Conservation (phyloP, 2,329 filamentous ascomycete species). For the Ceratocystis ficicola region DNA sequence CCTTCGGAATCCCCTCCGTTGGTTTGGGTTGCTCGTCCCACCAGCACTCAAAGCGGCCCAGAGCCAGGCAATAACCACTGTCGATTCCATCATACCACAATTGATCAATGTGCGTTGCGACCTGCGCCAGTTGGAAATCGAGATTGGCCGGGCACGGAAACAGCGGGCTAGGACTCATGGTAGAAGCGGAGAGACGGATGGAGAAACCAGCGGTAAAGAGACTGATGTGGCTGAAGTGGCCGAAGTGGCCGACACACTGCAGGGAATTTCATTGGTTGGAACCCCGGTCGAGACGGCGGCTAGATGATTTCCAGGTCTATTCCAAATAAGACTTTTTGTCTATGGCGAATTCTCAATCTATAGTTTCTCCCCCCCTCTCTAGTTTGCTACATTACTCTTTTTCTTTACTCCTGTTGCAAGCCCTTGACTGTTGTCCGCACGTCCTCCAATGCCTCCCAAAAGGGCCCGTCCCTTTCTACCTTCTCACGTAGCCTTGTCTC, state of each 20-base stretch:
- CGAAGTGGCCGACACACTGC: conserved; percentile 1
- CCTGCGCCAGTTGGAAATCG: conserved; percentile 54
- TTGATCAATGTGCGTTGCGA: conserved; percentile 46
- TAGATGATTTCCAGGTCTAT: not conserved
- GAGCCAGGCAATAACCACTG: conserved; percentile 40
- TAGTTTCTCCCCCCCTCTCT: not conserved
- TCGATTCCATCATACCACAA: conserved; percentile 46
- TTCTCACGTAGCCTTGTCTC: conserved; percentile 32
- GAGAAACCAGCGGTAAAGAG: not conserved
- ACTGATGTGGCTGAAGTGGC: not conserved
- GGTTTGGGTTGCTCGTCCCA: conserved; percentile 46
- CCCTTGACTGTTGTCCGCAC: conserved; percentile 30
- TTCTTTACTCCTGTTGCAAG: conserved; percentile 20
- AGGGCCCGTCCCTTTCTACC: conserved; percentile 27
- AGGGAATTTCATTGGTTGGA: not conserved
- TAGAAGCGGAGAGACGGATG: conserved; percentile 19
- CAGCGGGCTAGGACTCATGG: conserved; percentile 37
- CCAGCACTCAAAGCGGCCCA: conserved; percentile 47
- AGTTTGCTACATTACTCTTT: not conserved
- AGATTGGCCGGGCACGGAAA: conserved; percentile 52
- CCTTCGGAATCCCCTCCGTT: conserved; percentile 42
- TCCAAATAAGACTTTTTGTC: not conserved
- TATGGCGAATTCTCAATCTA: not conserved
- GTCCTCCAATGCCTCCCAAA: conserved; percentile 38
- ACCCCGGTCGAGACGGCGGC: not conserved